Evolutionary conservation across 768 basidiomycete genomes (phyloP).

Genomic region (Leccinum subgranulosum): DNA sequence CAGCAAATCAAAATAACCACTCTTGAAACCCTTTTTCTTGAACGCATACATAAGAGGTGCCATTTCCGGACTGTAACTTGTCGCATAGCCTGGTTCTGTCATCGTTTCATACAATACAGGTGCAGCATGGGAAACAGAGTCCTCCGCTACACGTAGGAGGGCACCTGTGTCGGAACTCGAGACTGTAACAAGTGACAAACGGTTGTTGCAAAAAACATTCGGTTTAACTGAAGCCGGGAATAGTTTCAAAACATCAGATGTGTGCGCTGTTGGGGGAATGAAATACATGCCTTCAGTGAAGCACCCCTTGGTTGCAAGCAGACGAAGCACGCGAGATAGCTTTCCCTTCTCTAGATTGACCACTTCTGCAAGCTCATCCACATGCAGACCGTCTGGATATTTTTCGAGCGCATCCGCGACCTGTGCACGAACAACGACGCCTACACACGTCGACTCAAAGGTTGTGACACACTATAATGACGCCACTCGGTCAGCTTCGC

Average conservation of each 20-base stretch:
- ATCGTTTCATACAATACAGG: constrained; percentile 22
- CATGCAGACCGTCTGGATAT: constrained; percentile 28
- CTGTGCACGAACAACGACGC: neutral
- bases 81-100: constrained; percentile 23
- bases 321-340: constrained; percentile 28
- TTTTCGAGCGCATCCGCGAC: constrained; percentile 7
- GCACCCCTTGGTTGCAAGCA: constrained; percentile 29
- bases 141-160: constrained; percentile 4
- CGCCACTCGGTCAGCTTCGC: neutral
- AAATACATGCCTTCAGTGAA: neutral
- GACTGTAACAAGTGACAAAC: constrained; percentile 27
- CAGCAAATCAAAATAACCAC: constrained; percentile 21
- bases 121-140: constrained; percentile 14
- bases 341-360: constrained; percentile 27
- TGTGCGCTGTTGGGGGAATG: neutral
- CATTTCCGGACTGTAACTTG: constrained; percentile 20
- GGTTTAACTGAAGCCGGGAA: constrained; percentile 15
- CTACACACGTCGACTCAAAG: constrained; percentile 26
- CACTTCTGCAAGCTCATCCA: constrained; percentile 22
- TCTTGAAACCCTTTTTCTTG: constrained; percentile 12
- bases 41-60: constrained; percentile 22
- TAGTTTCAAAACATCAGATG: neutral
- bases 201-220: constrained; percentile 32
- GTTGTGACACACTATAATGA: constrained; percentile 13
- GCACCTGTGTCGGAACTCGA: constrained; percentile 10